Base-by-base conservation (phyloP, 441 rosid genomes). In the Pelargonium myrrhifolium region DNA sequence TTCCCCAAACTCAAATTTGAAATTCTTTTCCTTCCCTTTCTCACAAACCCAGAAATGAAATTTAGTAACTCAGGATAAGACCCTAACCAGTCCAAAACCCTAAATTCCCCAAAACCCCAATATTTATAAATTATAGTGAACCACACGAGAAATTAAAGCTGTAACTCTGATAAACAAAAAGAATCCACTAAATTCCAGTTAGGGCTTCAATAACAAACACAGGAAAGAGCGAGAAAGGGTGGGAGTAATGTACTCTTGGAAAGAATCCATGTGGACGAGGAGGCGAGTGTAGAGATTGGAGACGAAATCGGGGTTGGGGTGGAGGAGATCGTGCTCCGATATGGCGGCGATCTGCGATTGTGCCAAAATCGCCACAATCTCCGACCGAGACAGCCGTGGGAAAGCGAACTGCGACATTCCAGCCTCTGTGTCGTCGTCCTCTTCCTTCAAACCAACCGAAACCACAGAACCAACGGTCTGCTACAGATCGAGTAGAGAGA, bases 351-450 rank as follows among this genome's bases (percentile, higher is more conserved):
- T 86, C 59, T 87, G 82, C 8, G 84, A 71, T 66, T 86, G 95
- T 4, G 76, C 76, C 22, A 93, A 81, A 20, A 86, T 80, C 3
- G 84, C 69, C 5, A 81, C 76, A 0, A 91, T 86, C 24, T 91
- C 95, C 69, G 81, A 39, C 8, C 85, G 84, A 58, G 86, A 77
- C 31, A 89, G 77, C 72, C 74, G 75, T 0, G 97, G 96, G 70
- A 80, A 89, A 68, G 85, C 89, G 76, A 72, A 87, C 10, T 72
- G 72, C 72, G 98, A 86, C 98, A 90, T 90, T 71, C 73, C 55
- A 7, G 0, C n/a, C n/a, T n/a, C n/a, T n/a, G n/a, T n/a, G n/a
- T n/a, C 7, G 8, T 42, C 49, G 49, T 43, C 28, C 18, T 51
- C 61, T 14, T 17, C 21, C 51, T 21, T 18, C 69, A 6, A 21